Evolutionary conservation across 345 rosid genomes (phyloP), one percentile per base, ranked within the genome.

Genomic region (Gossypium herbaceum): DNA sequence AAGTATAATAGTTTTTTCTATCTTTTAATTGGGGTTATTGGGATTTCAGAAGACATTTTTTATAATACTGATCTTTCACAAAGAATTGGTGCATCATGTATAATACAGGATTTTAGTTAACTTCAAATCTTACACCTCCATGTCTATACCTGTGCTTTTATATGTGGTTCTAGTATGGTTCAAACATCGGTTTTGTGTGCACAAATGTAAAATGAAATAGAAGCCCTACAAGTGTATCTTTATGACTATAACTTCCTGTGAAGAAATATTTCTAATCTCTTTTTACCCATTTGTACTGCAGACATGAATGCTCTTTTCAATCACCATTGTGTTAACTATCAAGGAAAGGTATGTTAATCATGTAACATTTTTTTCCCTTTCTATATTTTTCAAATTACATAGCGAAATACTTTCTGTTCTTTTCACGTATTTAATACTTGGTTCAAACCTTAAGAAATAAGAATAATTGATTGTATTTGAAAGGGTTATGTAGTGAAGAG

Each of bases 291-390:
- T 73, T 56, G 11, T 75, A 20, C 81, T 81, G 60, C 94, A 94
- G 98, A 92, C 70, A 90, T 94, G 79, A 92, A 89, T 85, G 86
- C 88, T 61, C 82, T 88, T 71, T 94, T 91, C 85, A 92, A 83
- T 85, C 90, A 66, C 71, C 86, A 77, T 24, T 92, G 92, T 73
- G 44, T 81, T 61, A 94, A 91, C 84, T 87, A 92, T 76, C 79
- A 81, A 79, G 98, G 98, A 81, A 94, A 92, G 94, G 97, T 94
- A 61, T 1, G 88, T 73, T 72, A 61, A 16, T 29, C 61, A 19
- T 41, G 67, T 66, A 34, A 76, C 52, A 7, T 59, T 3, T 39
- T 62, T 71, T 5, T 51, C 51, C 34, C 56, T 45, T 56, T 72
- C 44, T 73, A 11, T 71, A 55, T 69, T 65, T 43, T 15, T 51